Conservation (phyloP, 2,329 filamentous ascomycete genomes). For the Chaetomium olivaceum region DNA sequence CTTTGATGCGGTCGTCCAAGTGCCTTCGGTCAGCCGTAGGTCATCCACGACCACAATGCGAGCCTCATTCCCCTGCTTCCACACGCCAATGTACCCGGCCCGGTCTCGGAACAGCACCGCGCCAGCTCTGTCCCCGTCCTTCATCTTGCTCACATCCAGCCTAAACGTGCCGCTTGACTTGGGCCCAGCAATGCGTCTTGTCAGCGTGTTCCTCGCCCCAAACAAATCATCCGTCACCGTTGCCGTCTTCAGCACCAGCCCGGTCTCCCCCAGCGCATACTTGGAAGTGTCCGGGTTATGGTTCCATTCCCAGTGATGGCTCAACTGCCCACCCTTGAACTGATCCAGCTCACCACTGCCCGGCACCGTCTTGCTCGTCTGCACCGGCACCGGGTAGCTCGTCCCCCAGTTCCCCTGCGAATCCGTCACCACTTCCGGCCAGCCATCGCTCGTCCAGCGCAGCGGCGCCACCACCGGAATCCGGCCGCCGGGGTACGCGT, state of each 20-base stretch:
- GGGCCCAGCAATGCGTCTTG: constrained; percentile 49
- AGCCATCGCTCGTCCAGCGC: constrained; percentile 54
- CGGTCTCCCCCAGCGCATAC: constrained; percentile 40
- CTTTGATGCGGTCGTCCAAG: constrained; percentile 38
- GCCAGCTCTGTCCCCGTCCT: constrained; percentile 53
- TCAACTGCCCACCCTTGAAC: constrained; percentile 47
- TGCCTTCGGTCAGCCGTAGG: constrained; percentile 35
- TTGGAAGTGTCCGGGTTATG: constrained; percentile 57
- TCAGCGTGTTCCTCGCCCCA: constrained; percentile 49
- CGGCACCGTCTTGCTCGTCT: constrained; percentile 34
- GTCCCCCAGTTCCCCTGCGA: constrained; percentile 51
- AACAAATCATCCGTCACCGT: constrained; percentile 55
- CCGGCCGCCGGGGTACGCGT: constrained; percentile 58
- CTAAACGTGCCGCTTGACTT: constrained; percentile 52
- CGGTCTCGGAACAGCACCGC: constrained; percentile 55
- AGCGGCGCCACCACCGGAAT: constrained; percentile 59
- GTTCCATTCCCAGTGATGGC: constrained; percentile 61
- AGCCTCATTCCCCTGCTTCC: constrained; percentile 38
- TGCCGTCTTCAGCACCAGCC: constrained; percentile 49
- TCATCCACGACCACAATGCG: constrained; percentile 37
- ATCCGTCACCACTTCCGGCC: constrained; percentile 46
- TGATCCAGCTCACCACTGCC: constrained; percentile 44
- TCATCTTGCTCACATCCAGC: constrained; percentile 51
- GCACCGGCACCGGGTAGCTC: constrained; percentile 44
- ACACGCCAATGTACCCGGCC: constrained; percentile 55